Evolutionary conservation across 2,329 filamentous ascomycete species (phyloP).

Genomic region (Cladosporium velox): DNA sequence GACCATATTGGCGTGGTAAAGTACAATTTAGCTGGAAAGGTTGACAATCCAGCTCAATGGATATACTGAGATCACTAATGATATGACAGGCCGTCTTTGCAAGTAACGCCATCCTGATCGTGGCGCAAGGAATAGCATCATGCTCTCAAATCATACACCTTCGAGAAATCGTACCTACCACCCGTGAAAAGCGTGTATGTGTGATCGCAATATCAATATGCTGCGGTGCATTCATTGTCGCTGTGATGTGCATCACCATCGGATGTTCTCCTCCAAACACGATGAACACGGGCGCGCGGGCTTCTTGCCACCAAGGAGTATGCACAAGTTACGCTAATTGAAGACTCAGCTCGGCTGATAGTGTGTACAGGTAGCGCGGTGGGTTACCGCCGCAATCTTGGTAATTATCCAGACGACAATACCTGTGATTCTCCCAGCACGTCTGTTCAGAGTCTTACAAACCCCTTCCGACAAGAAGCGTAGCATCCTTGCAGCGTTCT

Average conservation of each 20-base stretch:
- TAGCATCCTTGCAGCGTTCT: neutral
- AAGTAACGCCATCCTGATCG: neutral
- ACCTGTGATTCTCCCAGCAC: neutral
- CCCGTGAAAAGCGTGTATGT: neutral
- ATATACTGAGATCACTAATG: neutral
- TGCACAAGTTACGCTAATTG: neutral
- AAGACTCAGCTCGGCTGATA: neutral
- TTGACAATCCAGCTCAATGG: neutral
- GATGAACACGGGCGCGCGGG: neutral
- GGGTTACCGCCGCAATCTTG: neutral
- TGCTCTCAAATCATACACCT: neutral
- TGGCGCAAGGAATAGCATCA: neutral
- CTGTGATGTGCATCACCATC: neutral
- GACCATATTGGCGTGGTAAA: neutral
- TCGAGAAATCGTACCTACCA: neutral
- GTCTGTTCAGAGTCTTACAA: neutral
- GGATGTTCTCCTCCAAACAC: neutral
- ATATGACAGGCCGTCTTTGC: neutral
- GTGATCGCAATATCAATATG: neutral
- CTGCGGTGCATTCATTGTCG: neutral
- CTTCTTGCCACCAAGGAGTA: neutral
- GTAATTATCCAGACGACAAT: neutral
- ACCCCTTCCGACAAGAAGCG: neutral
- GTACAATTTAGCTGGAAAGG: neutral
- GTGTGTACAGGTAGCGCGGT: neutral